Conservation (phyloP, 2,329 filamentous ascomycete species). For the Emergomyces orientalis region DNA sequence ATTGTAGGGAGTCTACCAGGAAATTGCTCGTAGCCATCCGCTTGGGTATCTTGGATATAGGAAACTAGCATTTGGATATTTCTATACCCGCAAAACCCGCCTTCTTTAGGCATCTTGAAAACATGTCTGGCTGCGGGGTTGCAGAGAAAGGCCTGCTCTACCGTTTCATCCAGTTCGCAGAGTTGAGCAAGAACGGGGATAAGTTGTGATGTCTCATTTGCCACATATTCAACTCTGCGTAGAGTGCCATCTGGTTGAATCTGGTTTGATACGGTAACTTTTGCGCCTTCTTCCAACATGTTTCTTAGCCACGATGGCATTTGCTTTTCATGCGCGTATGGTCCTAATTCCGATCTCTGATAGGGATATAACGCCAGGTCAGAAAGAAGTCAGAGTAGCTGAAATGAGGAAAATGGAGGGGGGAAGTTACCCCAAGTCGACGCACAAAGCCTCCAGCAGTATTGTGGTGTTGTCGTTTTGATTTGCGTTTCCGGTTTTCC, state of each 20-base stretch:
- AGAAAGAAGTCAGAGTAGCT: neutral
- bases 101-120: slow-evolving; percentile 71
- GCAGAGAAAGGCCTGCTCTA: slow-evolving; percentile 69
- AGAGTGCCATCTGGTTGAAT: slow-evolving; percentile 38
- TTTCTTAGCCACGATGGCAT: slow-evolving; percentile 63
- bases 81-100: slow-evolving; percentile 88
- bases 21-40: slow-evolving; percentile 53
- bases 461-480: slow-evolving; percentile 11
- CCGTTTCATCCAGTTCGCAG: slow-evolving; percentile 54
- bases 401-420: neutral
- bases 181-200: slow-evolving; percentile 55
- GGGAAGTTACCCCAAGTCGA: slow-evolving; percentile 18
- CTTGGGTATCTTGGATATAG: slow-evolving; percentile 56
- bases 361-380: neutral
- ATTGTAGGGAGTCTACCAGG: slow-evolving; percentile 59
- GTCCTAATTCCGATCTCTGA: slow-evolving; percentile 55
- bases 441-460: slow-evolving; percentile 8
- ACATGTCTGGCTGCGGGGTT: slow-evolving; percentile 67
- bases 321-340: slow-evolving; percentile 60
- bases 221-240: slow-evolving; percentile 33
- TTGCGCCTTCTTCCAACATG: slow-evolving; percentile 52
- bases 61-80: slow-evolving; percentile 90
- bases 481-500: slow-evolving; percentile 20
- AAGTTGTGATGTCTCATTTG: slow-evolving; percentile 45
- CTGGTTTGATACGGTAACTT: slow-evolving; percentile 46